Percentiles rank a stretch among this genome's conserved stretches.
Conservation (phyloP, 495 filamentous ascomycete genomes). For the Xylaria intraflava region DNA sequence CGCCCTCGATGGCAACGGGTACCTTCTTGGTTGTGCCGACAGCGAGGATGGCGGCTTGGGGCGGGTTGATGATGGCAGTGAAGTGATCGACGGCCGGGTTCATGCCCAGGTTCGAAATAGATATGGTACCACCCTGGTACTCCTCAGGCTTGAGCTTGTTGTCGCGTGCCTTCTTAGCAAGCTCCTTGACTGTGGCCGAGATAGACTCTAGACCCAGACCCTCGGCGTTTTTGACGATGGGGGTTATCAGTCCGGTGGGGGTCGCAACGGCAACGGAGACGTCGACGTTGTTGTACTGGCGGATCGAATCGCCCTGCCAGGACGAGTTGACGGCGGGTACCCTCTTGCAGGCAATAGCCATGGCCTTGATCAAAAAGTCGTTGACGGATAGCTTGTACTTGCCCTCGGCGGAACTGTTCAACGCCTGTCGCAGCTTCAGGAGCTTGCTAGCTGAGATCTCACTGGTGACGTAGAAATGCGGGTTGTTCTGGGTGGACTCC, state of each 20-base stretch:
- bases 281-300: constrained; percentile 85
- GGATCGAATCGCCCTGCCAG: constrained; percentile 86
- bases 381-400: constrained; percentile 99
- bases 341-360: constrained; percentile 80
- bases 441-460: constrained; percentile 88
- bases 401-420: constrained; percentile 82
- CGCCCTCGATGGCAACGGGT: constrained; percentile 73
- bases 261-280: constrained; percentile 94
- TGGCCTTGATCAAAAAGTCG: constrained; percentile 98
- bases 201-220: constrained; percentile 78
- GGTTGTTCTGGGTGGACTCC: constrained; percentile 85
- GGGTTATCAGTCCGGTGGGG: constrained; percentile 90
- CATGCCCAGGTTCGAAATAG: constrained; percentile 99
- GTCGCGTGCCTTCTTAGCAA: constrained; percentile 90
- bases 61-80: constrained; percentile 99
- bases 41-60: constrained; percentile 91
- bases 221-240: constrained; percentile 85
- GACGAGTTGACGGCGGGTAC: constrained; percentile 93
- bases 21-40: constrained; percentile 95
- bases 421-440: constrained; percentile 86
- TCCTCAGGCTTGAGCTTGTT: constrained; percentile 99
- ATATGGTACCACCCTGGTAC: constrained; percentile 98
- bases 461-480: constrained; percentile 93
- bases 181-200: constrained; percentile 82
- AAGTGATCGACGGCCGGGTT: constrained; percentile 93